A percentile compares a stretch with the other conserved stretches of the same genome.
These are phyloP conservation scores for Dothideomycetes sp. DNA, from an alignment of 2,329 filamentous ascomycete species.

Conservation along the genomic window DNA sequence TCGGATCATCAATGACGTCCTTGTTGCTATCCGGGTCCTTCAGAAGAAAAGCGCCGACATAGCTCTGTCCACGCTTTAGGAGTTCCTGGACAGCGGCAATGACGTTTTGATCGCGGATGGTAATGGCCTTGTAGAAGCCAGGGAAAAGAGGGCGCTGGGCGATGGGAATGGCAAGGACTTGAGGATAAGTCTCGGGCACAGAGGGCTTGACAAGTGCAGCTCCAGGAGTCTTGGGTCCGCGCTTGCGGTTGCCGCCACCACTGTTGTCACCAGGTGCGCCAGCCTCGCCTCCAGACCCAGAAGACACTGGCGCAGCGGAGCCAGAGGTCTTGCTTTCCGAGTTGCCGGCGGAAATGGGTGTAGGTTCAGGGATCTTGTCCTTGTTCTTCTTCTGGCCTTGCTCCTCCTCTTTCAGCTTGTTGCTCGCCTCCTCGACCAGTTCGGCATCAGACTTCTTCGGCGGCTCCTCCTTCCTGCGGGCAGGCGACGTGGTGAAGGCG, in stretches of 20 bases:
- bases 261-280: conserved; percentile 30
- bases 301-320: conserved; percentile 35
- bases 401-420: conserved; percentile 27
- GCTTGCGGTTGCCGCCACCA: conserved; percentile 58
- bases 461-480: conserved; percentile 46
- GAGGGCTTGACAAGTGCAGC: conserved; percentile 63
- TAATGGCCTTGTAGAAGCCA: conserved; percentile 98
- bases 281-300: conserved; percentile 27
- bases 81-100: conserved; percentile 89
- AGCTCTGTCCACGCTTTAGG: conserved; percentile 92
- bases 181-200: conserved; percentile 90
- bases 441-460: conserved; percentile 36
- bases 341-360: conserved; percentile 33
- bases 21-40: conserved; percentile 92
- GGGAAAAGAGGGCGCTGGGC: conserved; percentile 88
- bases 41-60: conserved; percentile 92
- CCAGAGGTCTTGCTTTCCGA: conserved; percentile 48
- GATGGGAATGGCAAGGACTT: conserved; percentile 95
- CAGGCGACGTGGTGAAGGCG: conserved; percentile 29
- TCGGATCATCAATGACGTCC: conserved; percentile 79
- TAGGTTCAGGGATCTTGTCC: conserved; percentile 35
- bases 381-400: conserved; percentile 26
- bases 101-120: conserved; percentile 85
- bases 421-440: conserved; percentile 23
- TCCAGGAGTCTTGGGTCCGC: conserved; percentile 13